These are phyloP conservation scores for Passiflora organensis DNA, from an alignment of 345 rosid genomes.

Conservation along the genomic window DNA sequence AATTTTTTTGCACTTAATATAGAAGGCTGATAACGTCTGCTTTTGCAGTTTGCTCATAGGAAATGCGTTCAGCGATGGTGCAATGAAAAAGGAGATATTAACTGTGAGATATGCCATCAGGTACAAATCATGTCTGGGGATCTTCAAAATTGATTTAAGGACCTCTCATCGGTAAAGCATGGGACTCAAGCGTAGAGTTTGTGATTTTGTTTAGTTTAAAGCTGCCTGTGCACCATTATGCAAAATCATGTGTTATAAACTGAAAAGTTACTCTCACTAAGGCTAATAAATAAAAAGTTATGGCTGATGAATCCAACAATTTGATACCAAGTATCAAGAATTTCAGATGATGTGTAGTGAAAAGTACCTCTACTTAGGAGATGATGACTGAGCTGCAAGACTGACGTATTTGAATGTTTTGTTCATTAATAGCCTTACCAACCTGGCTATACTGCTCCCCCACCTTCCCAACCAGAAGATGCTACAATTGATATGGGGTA, in stretches of 20 bases:
- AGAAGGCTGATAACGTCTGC: no score
- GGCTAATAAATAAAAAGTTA: no score
- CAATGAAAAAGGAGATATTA: constrained; percentile 29
- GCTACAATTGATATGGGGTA: constrained; percentile 52
- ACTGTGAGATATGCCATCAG: constrained; percentile 32
- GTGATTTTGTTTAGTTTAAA: neutral
- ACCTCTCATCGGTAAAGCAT: neutral
- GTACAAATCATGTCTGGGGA: constrained; percentile 8
- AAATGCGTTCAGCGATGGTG: constrained; percentile 34
- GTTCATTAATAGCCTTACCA: constrained; percentile 21
- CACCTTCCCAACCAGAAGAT: constrained; percentile 20
- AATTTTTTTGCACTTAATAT: no score
- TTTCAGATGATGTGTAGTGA: neutral
- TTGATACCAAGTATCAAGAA: neutral
- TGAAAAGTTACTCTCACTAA: no score
- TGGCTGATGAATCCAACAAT: neutral
- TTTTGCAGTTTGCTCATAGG: constrained; percentile 30
- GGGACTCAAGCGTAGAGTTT: neutral
- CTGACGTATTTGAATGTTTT: constrained; percentile 2
- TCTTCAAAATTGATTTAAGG: no score
- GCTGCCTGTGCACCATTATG: no score
- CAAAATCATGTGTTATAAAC: no score
- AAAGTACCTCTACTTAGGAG: neutral
- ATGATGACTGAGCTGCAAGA: neutral
- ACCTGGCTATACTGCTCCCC: constrained; percentile 29